Base-by-base conservation (phyloP, 2,329 filamentous ascomycete genomes). In the Mycocentrospora acerina region DNA sequence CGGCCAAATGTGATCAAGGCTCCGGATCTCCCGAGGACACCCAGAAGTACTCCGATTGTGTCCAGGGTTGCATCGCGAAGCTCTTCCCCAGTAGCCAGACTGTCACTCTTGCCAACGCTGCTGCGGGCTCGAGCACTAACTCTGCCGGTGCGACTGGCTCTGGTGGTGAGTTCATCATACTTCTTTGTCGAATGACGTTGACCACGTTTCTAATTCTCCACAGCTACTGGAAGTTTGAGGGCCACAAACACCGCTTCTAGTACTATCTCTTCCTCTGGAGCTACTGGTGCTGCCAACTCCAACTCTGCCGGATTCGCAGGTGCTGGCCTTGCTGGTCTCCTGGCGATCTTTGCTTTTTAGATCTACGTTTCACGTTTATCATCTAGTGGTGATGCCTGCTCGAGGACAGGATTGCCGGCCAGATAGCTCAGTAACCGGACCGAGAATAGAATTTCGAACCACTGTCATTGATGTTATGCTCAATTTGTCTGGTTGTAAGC, bases 1-100 rank as follows among this genome's bases (percentile, higher is more conserved):
- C 74, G 31, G 68, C 68, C 30, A 66, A 71, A 36, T 80, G 77
- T 59, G 71, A 74, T 40, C 75, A 79, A 67, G 77, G 77, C 37
- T 68, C 70, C 46, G 76, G 76, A 29, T 67, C 71, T 19, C 57
- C 69, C 3, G 60, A 58, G 10, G 75, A 72, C 42, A 74, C 71
- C 24, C 47, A 71, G 35, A 62, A 62, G 42, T 80, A 73, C 51
- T 67, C 69, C 44, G 46, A 66, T 32, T 80, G 77, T 60, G 68
- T 75, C 55, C 63, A 71, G 35, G 53, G 57, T 41, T 80, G 77
- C 67, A 74, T 73, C 61, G 67, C 59, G 57, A 71, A 64, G 44
- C 62, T 71, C 55, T 78, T 74, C 68, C 70, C 75, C 56, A 68
- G 53, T 44, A 59, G 51, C 51, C 64, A 64, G 55, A 66, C 64